phyloP scores from a whole-genome alignment of 345 rosid genomes.

The Microcos paniculata region DNA sequence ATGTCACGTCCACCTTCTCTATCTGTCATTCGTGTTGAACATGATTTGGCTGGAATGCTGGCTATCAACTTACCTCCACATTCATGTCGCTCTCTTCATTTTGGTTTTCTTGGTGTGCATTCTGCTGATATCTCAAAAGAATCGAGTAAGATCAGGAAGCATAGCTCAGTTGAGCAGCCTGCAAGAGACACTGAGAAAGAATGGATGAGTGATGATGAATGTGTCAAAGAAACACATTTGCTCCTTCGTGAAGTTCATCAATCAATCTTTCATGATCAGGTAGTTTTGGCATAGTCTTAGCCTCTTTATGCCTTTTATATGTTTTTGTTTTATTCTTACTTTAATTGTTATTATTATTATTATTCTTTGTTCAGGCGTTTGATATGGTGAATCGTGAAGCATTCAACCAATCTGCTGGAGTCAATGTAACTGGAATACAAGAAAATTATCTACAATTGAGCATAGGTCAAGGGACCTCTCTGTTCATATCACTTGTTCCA shows the following conservation, averaged over 20 bases:
- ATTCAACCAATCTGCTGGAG: slow-evolving; percentile 65
- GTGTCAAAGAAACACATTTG: slow-evolving; percentile 61
- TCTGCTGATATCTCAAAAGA: slow-evolving; percentile 29
- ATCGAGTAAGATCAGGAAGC: slow-evolving; percentile 31
- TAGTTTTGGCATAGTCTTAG: slow-evolving; percentile 19
- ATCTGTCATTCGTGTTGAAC: slow-evolving; percentile 73
- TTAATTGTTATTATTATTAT: slow-evolving; percentile 7
- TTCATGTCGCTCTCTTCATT: slow-evolving; percentile 64
- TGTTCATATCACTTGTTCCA: slow-evolving; percentile 66
- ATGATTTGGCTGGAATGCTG: slow-evolving; percentile 88
- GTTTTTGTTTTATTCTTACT: neutral
- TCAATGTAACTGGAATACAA: slow-evolving; percentile 74
- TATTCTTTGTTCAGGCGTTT: slow-evolving; percentile 62
- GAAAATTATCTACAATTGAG: slow-evolving; percentile 79
- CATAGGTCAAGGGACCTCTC: slow-evolving; percentile 70
- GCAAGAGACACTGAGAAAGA: slow-evolving; percentile 41
- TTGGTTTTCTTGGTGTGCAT: slow-evolving; percentile 71
- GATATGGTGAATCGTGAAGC: slow-evolving; percentile 81
- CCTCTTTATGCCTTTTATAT: neutral
- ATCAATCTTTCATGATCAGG: slow-evolving; percentile 90
- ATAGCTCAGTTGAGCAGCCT: slow-evolving; percentile 22
- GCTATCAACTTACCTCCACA: slow-evolving; percentile 77
- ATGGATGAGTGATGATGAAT: slow-evolving; percentile 51
- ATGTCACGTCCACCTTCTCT: slow-evolving; percentile 56
- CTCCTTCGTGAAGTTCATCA: slow-evolving; percentile 73